phyloP scores from a whole-genome alignment of 352 stramenopile species.

The Phytophthora hibernalis region DNA sequence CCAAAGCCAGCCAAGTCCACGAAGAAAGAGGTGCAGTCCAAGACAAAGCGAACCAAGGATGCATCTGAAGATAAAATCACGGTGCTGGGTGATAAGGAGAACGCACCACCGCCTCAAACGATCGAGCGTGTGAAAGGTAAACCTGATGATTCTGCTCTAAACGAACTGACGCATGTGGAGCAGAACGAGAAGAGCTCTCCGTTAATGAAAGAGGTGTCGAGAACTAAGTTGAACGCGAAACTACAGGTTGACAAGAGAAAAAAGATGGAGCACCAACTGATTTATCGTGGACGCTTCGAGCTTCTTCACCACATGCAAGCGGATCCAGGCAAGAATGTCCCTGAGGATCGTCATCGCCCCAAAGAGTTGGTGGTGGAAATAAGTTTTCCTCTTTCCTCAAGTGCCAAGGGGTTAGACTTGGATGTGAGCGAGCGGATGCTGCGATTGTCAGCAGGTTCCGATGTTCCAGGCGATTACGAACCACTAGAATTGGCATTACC shows the following conservation, averaged over 20 bases:
- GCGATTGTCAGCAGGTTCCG: conserved; percentile 36
- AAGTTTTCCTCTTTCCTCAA: conserved; percentile 60
- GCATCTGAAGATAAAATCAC: conserved; percentile 6
- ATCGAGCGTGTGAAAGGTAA: conserved; percentile 1
- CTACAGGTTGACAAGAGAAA: conserved; percentile 1
- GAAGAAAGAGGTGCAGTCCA: not conserved
- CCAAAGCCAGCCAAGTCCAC: conserved; percentile 10
- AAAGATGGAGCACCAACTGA: conserved; percentile 64
- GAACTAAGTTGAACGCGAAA: conserved; percentile 16
- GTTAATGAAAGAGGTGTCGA: conserved; percentile 35
- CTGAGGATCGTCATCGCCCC: conserved; percentile 47
- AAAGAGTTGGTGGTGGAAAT: conserved; percentile 77
- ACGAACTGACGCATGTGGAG: conserved; percentile 31
- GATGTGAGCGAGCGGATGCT: conserved; percentile 69
- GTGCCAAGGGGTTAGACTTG: conserved; percentile 64
- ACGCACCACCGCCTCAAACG: conserved; percentile 2
- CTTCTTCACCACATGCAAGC: conserved; percentile 78
- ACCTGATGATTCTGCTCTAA: conserved; percentile 18
- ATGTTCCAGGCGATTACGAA: conserved; percentile 46
- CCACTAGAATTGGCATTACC: conserved; percentile 67
- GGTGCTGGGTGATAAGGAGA: conserved; percentile 24
- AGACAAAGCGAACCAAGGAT: not conserved
- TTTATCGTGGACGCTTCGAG: conserved; percentile 77
- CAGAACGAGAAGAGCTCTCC: conserved; percentile 8
- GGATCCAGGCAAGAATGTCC: conserved; percentile 41